These are phyloP conservation scores for Croton laevigatus DNA, from an alignment of 441 rosid species.

Conservation along the genomic window DNA sequence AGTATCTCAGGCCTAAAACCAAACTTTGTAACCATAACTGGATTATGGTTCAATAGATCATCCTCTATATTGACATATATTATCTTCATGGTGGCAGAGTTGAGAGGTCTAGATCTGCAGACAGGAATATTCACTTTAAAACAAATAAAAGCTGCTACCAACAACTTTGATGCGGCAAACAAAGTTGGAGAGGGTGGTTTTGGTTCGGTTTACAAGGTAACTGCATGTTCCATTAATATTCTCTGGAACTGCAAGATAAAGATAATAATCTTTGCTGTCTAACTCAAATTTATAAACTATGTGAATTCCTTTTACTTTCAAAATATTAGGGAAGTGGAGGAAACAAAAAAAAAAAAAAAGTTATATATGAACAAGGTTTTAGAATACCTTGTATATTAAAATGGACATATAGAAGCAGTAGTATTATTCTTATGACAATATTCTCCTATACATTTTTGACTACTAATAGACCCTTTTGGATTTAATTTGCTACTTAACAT, in stretches of 20 bases:
- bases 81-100: slow-evolving; percentile 35
- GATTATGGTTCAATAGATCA: background rate
- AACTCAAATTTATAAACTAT: background rate
- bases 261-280: background rate
- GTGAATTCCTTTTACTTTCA: background rate
- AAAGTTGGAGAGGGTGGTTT: slow-evolving; percentile 94
- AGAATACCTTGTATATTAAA: background rate
- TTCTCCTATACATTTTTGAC: background rate
- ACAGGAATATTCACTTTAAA: slow-evolving; percentile 61
- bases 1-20: background rate
- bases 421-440: background rate
- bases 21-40: background rate
- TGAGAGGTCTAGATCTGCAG: slow-evolving; percentile 67
- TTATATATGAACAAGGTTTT: background rate
- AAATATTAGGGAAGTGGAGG: background rate
- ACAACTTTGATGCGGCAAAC: slow-evolving; percentile 55
- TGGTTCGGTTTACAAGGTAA: slow-evolving; percentile 73
- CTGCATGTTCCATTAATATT: slow-evolving; percentile 1
- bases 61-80: slow-evolving; percentile 14
- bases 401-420: background rate
- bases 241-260: background rate
- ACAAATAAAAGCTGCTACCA: slow-evolving; percentile 80
- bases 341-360: background rate
- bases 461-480: background rate
- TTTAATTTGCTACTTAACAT: background rate